Percentiles rank a stretch among this genome's conserved stretches.
phyloP scores from a whole-genome alignment of 768 basidiomycete genomes.

The Udeniomyces megalosporus region DNA sequence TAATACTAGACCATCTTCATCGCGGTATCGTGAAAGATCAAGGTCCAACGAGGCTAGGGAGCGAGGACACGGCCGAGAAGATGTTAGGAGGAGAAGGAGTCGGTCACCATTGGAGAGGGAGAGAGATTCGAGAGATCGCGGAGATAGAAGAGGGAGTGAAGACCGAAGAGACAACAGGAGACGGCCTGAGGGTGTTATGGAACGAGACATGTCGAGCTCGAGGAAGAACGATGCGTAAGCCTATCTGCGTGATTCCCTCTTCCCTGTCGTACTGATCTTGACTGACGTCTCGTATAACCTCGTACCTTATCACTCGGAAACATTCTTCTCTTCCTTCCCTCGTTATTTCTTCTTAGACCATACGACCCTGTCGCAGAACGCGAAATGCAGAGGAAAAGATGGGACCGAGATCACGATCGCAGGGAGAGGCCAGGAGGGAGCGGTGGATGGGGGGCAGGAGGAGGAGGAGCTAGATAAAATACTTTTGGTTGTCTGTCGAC shows the following conservation, averaged over 20 bases:
- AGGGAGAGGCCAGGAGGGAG: neutral
- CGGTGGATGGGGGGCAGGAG: neutral
- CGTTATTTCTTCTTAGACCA: neutral
- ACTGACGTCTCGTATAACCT: too few relatives aligned
- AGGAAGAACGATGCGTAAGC: neutral
- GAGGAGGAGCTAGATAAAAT: too few relatives aligned
- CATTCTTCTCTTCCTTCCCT: neutral
- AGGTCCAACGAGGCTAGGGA: neutral
- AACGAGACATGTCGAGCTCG: too few relatives aligned
- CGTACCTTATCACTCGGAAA: too few relatives aligned
- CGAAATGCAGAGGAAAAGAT: neutral
- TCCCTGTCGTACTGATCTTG: neutral
- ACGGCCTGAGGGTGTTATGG: too few relatives aligned
- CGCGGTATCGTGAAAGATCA: neutral
- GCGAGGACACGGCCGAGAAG: neutral
- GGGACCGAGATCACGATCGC: neutral
- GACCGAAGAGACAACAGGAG: too few relatives aligned
- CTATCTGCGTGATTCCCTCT: neutral
- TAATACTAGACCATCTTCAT: neutral
- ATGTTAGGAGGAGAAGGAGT: neutral
- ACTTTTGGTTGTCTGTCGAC: neutral
- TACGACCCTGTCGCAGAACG: constrained; percentile 1
- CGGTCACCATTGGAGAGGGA: too few relatives aligned
- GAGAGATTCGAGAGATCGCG: too few relatives aligned
- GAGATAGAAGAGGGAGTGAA: too few relatives aligned